A percentile compares a stretch with the other conserved stretches of the same genome.
phyloP scores from a whole-genome alignment of 192 early-diverging fungal species.

The Endogone sp. region DNA sequence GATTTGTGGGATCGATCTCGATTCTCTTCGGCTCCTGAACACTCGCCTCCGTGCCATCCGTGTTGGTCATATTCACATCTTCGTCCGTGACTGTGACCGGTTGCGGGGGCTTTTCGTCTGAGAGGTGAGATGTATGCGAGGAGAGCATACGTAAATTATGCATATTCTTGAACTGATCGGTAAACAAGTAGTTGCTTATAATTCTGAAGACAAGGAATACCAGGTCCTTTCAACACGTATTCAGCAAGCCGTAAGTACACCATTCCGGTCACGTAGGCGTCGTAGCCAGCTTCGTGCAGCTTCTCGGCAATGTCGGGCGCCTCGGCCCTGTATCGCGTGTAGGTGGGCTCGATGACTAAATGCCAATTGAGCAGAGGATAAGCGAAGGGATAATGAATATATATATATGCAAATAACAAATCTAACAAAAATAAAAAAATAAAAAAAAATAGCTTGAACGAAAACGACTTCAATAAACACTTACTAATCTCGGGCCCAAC shows the following conservation, averaged over 20 bases:
- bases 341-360: constrained; percentile 48
- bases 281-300: constrained; percentile 90
- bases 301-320: constrained; percentile 15
- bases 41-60: neutral
- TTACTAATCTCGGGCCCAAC: no score
- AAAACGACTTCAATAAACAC: no score
- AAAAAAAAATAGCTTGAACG: no score
- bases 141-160: neutral
- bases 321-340: constrained; percentile 38
- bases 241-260: constrained; percentile 66
- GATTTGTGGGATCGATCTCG: constrained; percentile 22
- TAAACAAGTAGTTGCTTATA: neutral
- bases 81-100: constrained; percentile 4
- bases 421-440: no score
- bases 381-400: no score
- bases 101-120: neutral
- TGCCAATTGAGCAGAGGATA: no score
- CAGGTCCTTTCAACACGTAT: constrained; percentile 40
- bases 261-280: constrained; percentile 86
- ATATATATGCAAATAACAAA: no score
- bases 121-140: neutral
- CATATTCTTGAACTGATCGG: neutral
- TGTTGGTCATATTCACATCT: neutral
- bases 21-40: constrained; percentile 1
- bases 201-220: constrained; percentile 6